These are phyloP conservation scores for Penicillium sp. DNA, from an alignment of 2,329 filamentous ascomycete species.

Conservation along the genomic window DNA sequence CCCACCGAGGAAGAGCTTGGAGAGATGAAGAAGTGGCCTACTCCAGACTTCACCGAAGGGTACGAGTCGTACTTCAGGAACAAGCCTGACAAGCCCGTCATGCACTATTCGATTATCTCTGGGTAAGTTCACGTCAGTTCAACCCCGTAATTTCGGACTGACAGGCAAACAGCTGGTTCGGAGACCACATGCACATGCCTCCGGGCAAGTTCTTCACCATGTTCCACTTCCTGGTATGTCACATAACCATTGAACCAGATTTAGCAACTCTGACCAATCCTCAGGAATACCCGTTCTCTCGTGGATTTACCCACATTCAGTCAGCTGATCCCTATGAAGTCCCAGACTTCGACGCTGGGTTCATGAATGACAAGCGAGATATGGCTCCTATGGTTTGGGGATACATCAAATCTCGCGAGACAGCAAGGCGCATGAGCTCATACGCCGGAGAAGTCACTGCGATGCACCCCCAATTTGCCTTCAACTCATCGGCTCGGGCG, in stretches of 20 bases:
- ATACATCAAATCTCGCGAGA: slow-evolving; percentile 81
- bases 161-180: slow-evolving; percentile 38
- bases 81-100: slow-evolving; percentile 82
- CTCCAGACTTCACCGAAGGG: slow-evolving; percentile 66
- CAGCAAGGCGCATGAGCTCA: slow-evolving; percentile 73
- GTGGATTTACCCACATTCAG: slow-evolving; percentile 70
- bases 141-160: neutral
- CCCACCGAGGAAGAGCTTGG: slow-evolving; percentile 69
- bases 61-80: slow-evolving; percentile 84
- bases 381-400: slow-evolving; percentile 86
- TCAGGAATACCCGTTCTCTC: slow-evolving; percentile 71
- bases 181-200: slow-evolving; percentile 62
- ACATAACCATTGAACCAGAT: no score
- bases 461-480: slow-evolving; percentile 72
- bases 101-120: slow-evolving; percentile 79
- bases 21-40: slow-evolving; percentile 72
- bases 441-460: slow-evolving; percentile 72
- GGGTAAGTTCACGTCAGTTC: slow-evolving; percentile 42
- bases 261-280: neutral
- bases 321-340: slow-evolving; percentile 72
- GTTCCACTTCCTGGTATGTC: slow-evolving; percentile 69
- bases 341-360: slow-evolving; percentile 78
- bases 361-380: slow-evolving; percentile 83
- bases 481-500: slow-evolving; percentile 68
- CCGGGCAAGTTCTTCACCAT: slow-evolving; percentile 80